Conservation (phyloP, 805 yeast species). For the Starmerella powellii region DNA sequence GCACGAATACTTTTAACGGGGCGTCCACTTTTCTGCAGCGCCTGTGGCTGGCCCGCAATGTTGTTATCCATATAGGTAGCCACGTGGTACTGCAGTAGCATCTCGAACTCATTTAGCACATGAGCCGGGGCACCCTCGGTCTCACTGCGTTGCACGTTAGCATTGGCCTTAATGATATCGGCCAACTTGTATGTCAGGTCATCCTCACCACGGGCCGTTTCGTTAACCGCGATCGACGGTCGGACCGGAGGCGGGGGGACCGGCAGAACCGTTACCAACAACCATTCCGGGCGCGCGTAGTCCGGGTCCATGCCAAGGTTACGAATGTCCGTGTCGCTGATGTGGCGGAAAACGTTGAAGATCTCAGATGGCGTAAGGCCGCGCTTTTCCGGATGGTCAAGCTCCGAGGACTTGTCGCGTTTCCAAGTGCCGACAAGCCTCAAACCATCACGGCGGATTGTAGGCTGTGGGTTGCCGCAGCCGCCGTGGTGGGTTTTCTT, state of each 20-base stretch:
- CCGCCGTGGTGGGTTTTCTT: constrained; percentile 64
- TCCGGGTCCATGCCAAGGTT: constrained; percentile 86
- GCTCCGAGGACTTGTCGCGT: constrained; percentile 70
- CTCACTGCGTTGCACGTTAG: constrained; percentile 91
- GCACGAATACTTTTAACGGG: constrained; percentile 98
- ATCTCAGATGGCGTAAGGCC: constrained; percentile 80
- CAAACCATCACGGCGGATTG: constrained; percentile 89
- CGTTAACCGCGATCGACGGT: constrained; percentile 96
- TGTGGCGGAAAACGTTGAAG: constrained; percentile 81
- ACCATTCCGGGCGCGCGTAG: constrained; percentile 98
- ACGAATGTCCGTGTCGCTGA: constrained; percentile 67
- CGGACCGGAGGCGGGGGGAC: constrained; percentile 99
- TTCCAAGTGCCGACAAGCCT: constrained; percentile 99
- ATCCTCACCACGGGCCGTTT: constrained; percentile 97
- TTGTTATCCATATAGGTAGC: constrained; percentile 99
- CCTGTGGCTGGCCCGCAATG: constrained; percentile 99
- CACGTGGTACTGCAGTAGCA: constrained; percentile 89
- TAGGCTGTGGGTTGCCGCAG: constrained; percentile 94
- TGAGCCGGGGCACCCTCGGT: constrained; percentile 99
- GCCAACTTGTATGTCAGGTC: constrained; percentile 96
- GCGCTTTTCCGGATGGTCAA: constrained; percentile 84
- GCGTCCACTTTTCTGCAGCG: constrained; percentile 95
- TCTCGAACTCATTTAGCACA: constrained; percentile 91
- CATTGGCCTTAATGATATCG: constrained; percentile 91
- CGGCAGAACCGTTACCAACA: constrained; percentile 91